Evolutionary conservation across 2,329 filamentous ascomycete genomes (phyloP), one percentile per base, ranked within the genome.

Genomic region (Penicillium sp.): DNA sequence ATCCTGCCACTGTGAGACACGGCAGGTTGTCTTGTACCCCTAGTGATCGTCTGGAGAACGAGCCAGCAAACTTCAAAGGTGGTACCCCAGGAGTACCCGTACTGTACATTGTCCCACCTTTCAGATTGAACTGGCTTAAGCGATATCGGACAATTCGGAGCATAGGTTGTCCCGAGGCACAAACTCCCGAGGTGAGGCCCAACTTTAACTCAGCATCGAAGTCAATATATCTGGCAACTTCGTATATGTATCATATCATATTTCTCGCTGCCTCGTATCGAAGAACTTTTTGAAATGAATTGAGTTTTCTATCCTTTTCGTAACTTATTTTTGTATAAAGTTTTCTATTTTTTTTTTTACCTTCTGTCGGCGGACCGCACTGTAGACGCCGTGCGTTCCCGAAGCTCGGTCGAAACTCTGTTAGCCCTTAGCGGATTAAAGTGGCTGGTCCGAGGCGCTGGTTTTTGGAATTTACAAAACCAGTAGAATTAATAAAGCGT

Each of bases 391-490:
- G 57, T 59, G 57, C 60, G 57, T 60, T 57, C 15, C 35, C 45
- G 35, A 63, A 60, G 58, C 55, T 62, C 52, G 43, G 20, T 45
- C 22, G 15, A 57, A 58, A 54, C 14, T 61, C 38, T 43, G 51
- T 59, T 49, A 38, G 37, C 22, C 25, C n/a, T 56, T 34, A 47
- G 48, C 37, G 38, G 28, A 48, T 47, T 35, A 51, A 14, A 45
- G n/a, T 42, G 35, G 37, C 34, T 14, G 43, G 37, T 38, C 28
- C n/a, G 15, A 14, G 12, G n/a, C 15, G 25, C 11, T 28, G 31
- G 20, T 50, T 59, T 58, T 51, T 55, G 41, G 51, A 54, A 62
- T 20, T 15, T 20, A 31, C 31, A 31, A 31, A 31, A 31, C 20
- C 31, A 12, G n/a, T 2, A 37, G 2, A 25, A 14, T 11, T 54